Evolutionary conservation across 2,329 filamentous ascomycete genomes (phyloP).

Genomic region (Penicillium sp.): DNA sequence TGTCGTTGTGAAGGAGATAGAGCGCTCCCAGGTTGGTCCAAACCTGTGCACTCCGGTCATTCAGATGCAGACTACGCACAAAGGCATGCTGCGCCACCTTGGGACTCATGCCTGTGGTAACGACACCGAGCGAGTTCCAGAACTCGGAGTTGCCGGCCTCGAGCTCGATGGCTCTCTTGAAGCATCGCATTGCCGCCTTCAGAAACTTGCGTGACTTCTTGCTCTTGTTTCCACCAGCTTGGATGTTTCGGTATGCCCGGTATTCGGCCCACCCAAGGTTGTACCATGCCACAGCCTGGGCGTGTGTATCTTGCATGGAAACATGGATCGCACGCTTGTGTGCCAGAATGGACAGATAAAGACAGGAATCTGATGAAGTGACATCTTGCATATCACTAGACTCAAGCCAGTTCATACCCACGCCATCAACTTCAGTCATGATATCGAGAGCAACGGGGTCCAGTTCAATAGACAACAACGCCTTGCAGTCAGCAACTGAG

Average conservation of each 20-base stretch:
- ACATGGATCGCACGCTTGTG: slow-evolving; percentile 80
- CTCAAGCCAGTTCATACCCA: slow-evolving; percentile 44
- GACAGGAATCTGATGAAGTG: slow-evolving; percentile 49
- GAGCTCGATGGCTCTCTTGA: slow-evolving; percentile 92
- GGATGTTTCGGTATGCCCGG: slow-evolving; percentile 66
- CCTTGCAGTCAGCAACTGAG: slow-evolving; percentile 53
- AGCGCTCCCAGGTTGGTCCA: slow-evolving; percentile 92
- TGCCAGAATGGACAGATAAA: slow-evolving; percentile 72
- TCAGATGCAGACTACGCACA: slow-evolving; percentile 84
- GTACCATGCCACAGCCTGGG: slow-evolving; percentile 93
- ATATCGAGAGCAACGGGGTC: slow-evolving; percentile 53
- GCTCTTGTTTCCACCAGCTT: slow-evolving; percentile 29
- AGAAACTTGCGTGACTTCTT: slow-evolving; percentile 63
- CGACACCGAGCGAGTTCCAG: slow-evolving; percentile 93
- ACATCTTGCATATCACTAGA: slow-evolving; percentile 30
- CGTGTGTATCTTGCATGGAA: slow-evolving; percentile 69
- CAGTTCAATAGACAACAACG: slow-evolving; percentile 55
- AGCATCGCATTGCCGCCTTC: slow-evolving; percentile 78
- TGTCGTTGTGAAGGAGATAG: slow-evolving; percentile 77
- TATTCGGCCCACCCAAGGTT: slow-evolving; percentile 95
- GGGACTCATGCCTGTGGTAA: slow-evolving; percentile 78
- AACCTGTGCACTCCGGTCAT: slow-evolving; percentile 75
- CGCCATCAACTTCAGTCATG: slow-evolving; percentile 65
- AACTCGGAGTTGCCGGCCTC: slow-evolving; percentile 93
- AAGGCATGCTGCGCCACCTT: slow-evolving; percentile 90